A percentile compares a stretch with the other conserved stretches of the same genome.
These are phyloP conservation scores for Thecaphora frezii DNA, from an alignment of 1,284 basidiomycete species.

Conservation along the genomic window DNA sequence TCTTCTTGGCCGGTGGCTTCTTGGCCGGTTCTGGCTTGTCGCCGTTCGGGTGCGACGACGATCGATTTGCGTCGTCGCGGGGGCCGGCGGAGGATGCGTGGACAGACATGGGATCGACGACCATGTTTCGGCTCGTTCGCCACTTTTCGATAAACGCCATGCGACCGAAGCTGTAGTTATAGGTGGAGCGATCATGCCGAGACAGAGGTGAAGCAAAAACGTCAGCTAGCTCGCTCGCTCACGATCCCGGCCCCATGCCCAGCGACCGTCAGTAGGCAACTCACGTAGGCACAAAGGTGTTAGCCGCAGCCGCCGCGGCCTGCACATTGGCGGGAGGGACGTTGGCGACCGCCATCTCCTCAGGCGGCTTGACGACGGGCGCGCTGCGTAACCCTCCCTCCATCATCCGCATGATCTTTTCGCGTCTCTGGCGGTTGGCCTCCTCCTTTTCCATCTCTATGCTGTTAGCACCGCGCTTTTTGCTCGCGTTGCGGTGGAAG, in stretches of 20 bases:
- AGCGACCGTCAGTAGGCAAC: not conserved
- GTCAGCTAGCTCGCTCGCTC: too few species aligned
- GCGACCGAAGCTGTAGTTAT: constrained; percentile 25
- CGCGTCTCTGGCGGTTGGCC: constrained; percentile 30
- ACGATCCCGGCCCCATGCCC: too few species aligned
- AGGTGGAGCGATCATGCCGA: not conserved
- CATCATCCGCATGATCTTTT: constrained; percentile 55
- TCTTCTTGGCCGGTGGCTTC: constrained; percentile 39
- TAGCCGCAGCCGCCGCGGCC: constrained; percentile 9
- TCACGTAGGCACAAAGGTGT: constrained; percentile 34
- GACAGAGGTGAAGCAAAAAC: too few species aligned
- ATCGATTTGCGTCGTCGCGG: constrained; percentile 8
- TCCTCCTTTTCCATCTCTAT: constrained; percentile 48
- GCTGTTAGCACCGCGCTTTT: constrained; percentile 40
- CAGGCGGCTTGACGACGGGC: not conserved
- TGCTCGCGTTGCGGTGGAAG: constrained; percentile 15
- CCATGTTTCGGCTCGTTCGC: constrained; percentile 44
- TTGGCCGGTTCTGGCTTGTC: constrained; percentile 26
- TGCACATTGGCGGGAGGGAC: not conserved
- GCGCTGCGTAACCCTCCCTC: constrained; percentile 36
- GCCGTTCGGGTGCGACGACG: constrained; percentile 11
- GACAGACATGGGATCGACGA: constrained; percentile 7
- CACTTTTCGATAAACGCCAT: constrained; percentile 49
- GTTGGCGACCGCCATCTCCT: not conserved
- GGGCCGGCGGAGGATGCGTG: constrained; percentile 6